phyloP scores from a whole-genome alignment of 805 yeast genomes.

The Zygoascus biomembranicola region DNA sequence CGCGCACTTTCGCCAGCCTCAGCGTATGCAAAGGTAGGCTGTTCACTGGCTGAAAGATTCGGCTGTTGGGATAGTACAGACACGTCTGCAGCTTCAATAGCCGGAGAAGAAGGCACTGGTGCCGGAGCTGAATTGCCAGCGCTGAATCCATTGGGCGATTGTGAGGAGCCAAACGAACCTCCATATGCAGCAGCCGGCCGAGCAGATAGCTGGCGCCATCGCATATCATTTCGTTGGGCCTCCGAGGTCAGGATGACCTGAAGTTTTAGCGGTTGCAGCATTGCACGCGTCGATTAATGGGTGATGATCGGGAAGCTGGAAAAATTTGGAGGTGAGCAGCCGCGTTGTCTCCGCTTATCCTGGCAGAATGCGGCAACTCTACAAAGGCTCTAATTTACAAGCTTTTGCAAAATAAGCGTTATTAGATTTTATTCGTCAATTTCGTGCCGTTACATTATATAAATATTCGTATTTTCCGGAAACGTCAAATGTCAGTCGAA shows the following conservation, averaged over 20 bases:
- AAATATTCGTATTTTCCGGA: background rate
- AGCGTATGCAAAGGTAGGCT: background rate
- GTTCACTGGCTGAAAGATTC: background rate
- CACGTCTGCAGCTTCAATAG: background rate
- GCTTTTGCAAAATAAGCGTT: too few relatives aligned
- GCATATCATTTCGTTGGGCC: background rate
- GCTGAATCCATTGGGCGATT: background rate
- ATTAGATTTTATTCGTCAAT: too few relatives aligned
- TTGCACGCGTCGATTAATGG: background rate
- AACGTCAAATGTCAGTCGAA: background rate
- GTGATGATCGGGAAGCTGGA: background rate
- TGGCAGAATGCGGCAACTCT: too few relatives aligned
- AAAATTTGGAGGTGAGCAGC: background rate
- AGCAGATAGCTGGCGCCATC: background rate
- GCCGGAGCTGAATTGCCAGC: background rate
- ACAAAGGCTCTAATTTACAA: too few relatives aligned
- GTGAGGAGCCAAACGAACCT: background rate
- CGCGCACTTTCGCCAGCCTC: background rate
- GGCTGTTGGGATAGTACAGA: background rate
- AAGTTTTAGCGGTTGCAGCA: background rate
- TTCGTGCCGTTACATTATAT: too few relatives aligned
- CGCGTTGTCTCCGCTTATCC: too few relatives aligned
- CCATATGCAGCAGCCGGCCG: background rate
- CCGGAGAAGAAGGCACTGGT: background rate
- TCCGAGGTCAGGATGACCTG: slow-evolving; percentile 1